Percentiles rank a stretch among this genome's conserved stretches.
These are phyloP conservation scores for Pythium vanterpoolii DNA, from an alignment of 352 stramenopile genomes.

Conservation along the genomic window DNA sequence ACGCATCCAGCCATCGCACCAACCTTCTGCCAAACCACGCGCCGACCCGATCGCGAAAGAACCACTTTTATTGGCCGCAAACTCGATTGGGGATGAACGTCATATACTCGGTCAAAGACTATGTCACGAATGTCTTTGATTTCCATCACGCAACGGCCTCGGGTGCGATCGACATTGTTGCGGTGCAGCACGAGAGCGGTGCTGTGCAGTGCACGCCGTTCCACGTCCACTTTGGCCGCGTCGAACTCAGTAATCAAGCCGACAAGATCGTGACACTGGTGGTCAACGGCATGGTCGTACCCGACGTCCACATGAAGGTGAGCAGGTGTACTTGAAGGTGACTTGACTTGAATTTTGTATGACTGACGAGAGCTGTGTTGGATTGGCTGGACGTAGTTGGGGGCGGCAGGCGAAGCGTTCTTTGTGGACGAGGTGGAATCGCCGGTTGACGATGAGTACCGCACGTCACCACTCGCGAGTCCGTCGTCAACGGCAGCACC, in stretches of 20 bases:
- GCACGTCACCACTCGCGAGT: conserved; percentile 55
- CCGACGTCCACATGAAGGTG: conserved; percentile 78
- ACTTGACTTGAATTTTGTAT: neutral
- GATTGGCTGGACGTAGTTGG: conserved; percentile 31
- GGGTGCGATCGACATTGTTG: conserved; percentile 83
- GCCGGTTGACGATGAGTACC: conserved; percentile 60
- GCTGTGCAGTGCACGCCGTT: conserved; percentile 67
- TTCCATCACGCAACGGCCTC: conserved; percentile 54
- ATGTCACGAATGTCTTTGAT: conserved; percentile 81
- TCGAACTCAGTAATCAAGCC: conserved; percentile 31
- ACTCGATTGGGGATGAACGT: conserved; percentile 73
- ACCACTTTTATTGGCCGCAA: neutral
- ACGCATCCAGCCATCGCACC: neutral
- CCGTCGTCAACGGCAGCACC: conserved; percentile 17
- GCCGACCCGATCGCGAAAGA: conserved; percentile 1
- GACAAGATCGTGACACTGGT: conserved; percentile 19
- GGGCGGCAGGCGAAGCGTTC: conserved; percentile 62
- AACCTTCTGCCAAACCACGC: neutral
- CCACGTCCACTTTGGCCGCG: conserved; percentile 76
- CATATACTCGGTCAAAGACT: conserved; percentile 85
- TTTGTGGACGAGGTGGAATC: conserved; percentile 67
- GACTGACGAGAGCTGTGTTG: neutral
- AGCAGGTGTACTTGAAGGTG: too few species aligned
- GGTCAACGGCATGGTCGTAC: conserved; percentile 49
- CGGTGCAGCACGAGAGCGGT: conserved; percentile 69